Evolutionary conservation across 2,329 filamentous ascomycete genomes (phyloP).

Genomic region (Ophidiomyces ophidiicola): DNA sequence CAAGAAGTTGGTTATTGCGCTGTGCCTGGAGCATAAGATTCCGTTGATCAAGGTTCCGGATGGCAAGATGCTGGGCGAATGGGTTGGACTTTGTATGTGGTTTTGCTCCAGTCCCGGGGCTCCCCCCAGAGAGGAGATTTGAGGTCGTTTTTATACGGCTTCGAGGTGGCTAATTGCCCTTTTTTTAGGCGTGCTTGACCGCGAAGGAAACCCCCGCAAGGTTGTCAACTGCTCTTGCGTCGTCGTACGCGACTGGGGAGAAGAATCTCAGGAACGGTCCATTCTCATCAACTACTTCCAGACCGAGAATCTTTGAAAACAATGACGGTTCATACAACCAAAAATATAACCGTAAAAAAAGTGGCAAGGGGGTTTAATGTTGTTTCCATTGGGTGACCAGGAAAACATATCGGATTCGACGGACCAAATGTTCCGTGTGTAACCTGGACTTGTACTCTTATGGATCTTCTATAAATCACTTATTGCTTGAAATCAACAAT

Average conservation of each 20-base stretch:
- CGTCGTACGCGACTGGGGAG: slow-evolving; percentile 99
- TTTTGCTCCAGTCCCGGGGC: slow-evolving; percentile 25
- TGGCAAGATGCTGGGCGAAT: slow-evolving; percentile 99
- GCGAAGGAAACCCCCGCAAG: slow-evolving; percentile 98
- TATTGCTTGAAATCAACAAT: too few relatives aligned
- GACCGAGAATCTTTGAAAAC: too few relatives aligned
- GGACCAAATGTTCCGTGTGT: too few relatives aligned
- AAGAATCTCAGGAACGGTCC: slow-evolving; percentile 97
- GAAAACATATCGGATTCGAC: too few relatives aligned
- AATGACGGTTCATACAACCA: too few relatives aligned
- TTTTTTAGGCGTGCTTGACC: slow-evolving; percentile 81
- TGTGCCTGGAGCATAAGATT: slow-evolving; percentile 99
- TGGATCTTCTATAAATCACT: too few relatives aligned
- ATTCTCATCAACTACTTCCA: slow-evolving; percentile 99
- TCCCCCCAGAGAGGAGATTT: slow-evolving; percentile 15
- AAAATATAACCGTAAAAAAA: too few relatives aligned
- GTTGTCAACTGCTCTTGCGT: slow-evolving; percentile 99
- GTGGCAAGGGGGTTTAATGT: too few relatives aligned
- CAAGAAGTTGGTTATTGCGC: slow-evolving; percentile 99
- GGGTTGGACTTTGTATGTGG: slow-evolving; percentile 91
- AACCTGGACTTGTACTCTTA: too few relatives aligned
- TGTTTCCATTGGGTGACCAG: too few relatives aligned
- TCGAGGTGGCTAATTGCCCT: slow-evolving; percentile 13
- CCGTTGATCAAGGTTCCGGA: slow-evolving; percentile 99
- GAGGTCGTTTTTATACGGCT: slow-evolving; percentile 8